These are phyloP conservation scores for Paraphoma sp. DNA, from an alignment of 2,329 filamentous ascomycete species.

Conservation along the genomic window DNA sequence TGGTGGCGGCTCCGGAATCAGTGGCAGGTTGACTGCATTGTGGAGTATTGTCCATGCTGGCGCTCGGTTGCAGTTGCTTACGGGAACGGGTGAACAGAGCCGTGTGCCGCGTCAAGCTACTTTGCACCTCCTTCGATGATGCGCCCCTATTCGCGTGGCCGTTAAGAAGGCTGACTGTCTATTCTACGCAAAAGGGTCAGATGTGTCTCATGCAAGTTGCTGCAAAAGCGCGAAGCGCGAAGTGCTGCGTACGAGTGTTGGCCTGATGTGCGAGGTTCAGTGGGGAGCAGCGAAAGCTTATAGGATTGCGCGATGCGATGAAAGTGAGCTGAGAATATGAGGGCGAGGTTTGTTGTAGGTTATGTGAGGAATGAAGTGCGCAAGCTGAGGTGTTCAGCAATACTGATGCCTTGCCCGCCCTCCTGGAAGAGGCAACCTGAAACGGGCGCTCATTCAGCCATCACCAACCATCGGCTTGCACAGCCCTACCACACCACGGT, in stretches of 20 bases:
- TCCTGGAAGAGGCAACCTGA: constrained; percentile 13
- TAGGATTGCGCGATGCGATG: background rate
- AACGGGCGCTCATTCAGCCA: constrained; percentile 10
- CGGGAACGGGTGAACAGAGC: constrained; percentile 1
- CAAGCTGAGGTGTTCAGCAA: constrained; percentile 6
- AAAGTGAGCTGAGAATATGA: background rate
- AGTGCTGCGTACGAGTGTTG: background rate
- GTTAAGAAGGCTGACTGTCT: background rate
- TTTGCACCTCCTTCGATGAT: constrained; percentile 4
- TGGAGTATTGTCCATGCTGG: constrained; percentile 1
- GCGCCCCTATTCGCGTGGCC: background rate
- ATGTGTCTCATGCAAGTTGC: background rate
- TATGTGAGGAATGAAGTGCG: background rate
- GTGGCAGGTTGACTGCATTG: background rate
- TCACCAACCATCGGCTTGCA: constrained; percentile 4
- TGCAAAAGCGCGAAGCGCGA: background rate
- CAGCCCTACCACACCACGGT: constrained; percentile 1
- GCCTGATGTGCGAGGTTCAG: background rate
- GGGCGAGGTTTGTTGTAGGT: background rate
- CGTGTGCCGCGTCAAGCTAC: background rate
- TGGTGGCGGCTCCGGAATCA: background rate
- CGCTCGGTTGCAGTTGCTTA: background rate
- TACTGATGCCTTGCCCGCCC: constrained; percentile 14
- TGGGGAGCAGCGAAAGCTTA: background rate
- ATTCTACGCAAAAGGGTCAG: background rate